Percentiles rank a stretch among this genome's conserved stretches.
These are phyloP conservation scores for Fraxinus albicans DNA, from an alignment of 305 asterid species.

Conservation along the genomic window DNA sequence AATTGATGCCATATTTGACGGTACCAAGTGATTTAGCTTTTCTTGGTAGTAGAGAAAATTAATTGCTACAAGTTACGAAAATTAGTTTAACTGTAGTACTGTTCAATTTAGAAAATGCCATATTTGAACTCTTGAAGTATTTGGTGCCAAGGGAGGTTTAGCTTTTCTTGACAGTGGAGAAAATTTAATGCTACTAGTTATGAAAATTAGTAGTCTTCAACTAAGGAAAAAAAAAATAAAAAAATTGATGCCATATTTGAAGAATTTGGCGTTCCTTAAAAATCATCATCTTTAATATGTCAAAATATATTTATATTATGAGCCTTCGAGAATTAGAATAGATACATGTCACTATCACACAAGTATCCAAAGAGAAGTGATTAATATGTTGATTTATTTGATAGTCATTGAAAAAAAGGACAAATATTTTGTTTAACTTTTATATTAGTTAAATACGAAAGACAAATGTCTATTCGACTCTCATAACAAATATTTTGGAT, in stretches of 20 bases:
- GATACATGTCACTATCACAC: too few species aligned
- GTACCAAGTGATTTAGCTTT: too few species aligned
- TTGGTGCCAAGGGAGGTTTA: background rate
- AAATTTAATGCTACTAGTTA: background rate
- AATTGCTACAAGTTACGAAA: too few species aligned
- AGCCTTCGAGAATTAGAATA: background rate
- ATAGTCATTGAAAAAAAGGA: background rate
- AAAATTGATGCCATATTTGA: background rate
- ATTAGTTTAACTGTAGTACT: too few species aligned
- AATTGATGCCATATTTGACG: background rate
- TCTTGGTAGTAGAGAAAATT: too few species aligned
- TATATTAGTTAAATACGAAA: too few species aligned
- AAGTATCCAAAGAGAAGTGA: too few species aligned
- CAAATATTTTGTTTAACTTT: background rate
- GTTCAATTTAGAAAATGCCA: too few species aligned
- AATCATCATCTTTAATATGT: background rate
- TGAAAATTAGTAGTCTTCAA: background rate
- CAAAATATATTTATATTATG: background rate
- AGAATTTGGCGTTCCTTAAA: background rate
- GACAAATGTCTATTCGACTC: background rate
- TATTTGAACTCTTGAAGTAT: too few species aligned
- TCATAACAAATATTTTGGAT: background rate
- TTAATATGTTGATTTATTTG: too few species aligned
- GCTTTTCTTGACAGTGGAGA: background rate
- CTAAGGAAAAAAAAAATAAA: too few species aligned